Conservation (phyloP, 768 basidiomycete species). For the Kwoniella dendrophila region DNA sequence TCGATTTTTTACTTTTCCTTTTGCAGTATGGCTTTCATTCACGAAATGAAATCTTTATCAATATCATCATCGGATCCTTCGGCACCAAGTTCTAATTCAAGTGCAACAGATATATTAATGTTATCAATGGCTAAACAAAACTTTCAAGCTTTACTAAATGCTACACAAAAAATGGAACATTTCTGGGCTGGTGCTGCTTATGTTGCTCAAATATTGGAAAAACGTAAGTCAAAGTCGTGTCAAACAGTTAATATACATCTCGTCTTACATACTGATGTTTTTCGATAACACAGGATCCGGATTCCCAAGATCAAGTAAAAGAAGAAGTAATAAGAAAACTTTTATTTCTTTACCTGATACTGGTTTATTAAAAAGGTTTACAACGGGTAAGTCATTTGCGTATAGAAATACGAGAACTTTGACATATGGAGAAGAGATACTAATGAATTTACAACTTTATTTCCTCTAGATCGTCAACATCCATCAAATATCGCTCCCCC, state of each 20-base stretch:
- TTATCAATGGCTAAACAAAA: conserved; percentile 46
- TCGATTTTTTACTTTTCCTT: conserved; percentile 3
- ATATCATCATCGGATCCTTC: conserved; percentile 7
- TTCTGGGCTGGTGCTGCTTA: conserved; percentile 47
- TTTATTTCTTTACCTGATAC: conserved; percentile 53
- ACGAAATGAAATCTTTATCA: conserved; percentile 37
- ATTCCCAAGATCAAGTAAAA: conserved; percentile 17
- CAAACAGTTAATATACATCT: neutral
- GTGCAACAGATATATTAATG: conserved; percentile 41
- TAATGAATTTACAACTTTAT: neutral
- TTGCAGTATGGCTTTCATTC: conserved; percentile 45
- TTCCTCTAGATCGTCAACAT: conserved; percentile 32
- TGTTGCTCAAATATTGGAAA: conserved; percentile 39
- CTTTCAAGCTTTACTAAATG: conserved; percentile 41
- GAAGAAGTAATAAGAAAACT: conserved; percentile 31
- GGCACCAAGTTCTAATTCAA: conserved; percentile 12
- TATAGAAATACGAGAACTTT: neutral
- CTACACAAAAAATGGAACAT: conserved; percentile 37
- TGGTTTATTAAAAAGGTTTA: conserved; percentile 49
- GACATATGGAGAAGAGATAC: neutral
- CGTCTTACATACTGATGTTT: too few species aligned
- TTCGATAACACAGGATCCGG: conserved; percentile 31
- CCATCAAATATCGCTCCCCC: conserved; percentile 42
- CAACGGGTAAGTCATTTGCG: conserved; percentile 18
- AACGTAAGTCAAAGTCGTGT: conserved; percentile 26